Evolutionary conservation across 2,329 filamentous ascomycete species (phyloP).

Genomic region (Calonectria ilicicola): DNA sequence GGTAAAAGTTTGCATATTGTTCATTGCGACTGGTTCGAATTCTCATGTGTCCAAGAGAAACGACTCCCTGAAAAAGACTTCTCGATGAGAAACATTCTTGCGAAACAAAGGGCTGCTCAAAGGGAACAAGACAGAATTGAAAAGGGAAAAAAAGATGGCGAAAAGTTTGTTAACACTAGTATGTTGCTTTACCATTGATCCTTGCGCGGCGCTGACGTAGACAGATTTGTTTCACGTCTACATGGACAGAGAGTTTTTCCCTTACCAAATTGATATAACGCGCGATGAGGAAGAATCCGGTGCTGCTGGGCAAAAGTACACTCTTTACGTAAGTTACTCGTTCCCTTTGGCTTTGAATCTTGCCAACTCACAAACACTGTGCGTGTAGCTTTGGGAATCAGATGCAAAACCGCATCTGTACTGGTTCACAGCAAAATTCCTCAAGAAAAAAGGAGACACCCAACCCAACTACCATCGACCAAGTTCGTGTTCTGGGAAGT

Average conservation of each 20-base stretch:
- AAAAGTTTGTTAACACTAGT: conserved; percentile 64
- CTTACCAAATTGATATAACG: conserved; percentile 72
- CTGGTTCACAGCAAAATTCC: conserved; percentile 66
- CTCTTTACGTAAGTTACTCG: conserved; percentile 64
- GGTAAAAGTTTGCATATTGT: conserved; percentile 56
- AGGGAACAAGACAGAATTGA: conserved; percentile 50
- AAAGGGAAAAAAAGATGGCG: conserved; percentile 53
- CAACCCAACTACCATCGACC: conserved; percentile 53
- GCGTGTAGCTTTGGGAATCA: conserved; percentile 74
- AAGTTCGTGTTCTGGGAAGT: conserved; percentile 52
- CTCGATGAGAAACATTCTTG: conserved; percentile 52
- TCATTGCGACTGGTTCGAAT: conserved; percentile 65
- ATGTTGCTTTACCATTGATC: conserved; percentile 37
- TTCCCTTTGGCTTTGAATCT: not conserved
- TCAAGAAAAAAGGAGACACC: conserved; percentile 53
- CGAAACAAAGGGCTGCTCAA: conserved; percentile 45
- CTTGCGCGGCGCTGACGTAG: not conserved
- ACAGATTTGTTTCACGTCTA: conserved; percentile 74
- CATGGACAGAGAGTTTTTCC: conserved; percentile 70
- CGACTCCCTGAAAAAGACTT: conserved; percentile 52
- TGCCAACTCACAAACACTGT: conserved; percentile 7
- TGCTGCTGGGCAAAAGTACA: conserved; percentile 68
- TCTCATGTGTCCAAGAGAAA: conserved; percentile 52
- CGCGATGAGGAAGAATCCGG: conserved; percentile 59
- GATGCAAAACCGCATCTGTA: conserved; percentile 70